phyloP scores from a whole-genome alignment of 2,329 filamentous ascomycete species.

The Aspergillus luchuensis region DNA sequence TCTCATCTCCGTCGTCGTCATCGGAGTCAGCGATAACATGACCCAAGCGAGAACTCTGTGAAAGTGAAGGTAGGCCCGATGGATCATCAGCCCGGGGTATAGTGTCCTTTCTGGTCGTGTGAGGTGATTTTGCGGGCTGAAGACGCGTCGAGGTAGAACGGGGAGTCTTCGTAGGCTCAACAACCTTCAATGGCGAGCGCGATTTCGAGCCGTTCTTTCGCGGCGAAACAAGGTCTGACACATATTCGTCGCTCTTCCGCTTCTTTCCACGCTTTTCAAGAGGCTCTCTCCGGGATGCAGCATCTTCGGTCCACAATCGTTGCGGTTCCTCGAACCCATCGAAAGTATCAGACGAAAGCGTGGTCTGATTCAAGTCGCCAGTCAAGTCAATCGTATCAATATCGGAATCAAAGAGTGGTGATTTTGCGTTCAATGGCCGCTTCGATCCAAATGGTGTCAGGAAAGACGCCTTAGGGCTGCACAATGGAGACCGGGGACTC shows the following conservation, averaged over 20 bases:
- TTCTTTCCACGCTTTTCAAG: slow-evolving; percentile 47
- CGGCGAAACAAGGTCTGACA: slow-evolving; percentile 40
- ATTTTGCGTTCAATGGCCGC: slow-evolving; percentile 17
- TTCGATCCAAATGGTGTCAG: slow-evolving; percentile 26
- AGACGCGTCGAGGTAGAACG: not conserved
- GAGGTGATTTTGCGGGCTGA: slow-evolving; percentile 9
- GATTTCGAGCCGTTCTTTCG: slow-evolving; percentile 30
- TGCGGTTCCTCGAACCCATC: slow-evolving; percentile 46
- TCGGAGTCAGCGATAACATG: slow-evolving; percentile 40
- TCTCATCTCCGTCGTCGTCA: slow-evolving; percentile 31
- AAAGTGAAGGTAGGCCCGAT: not conserved
- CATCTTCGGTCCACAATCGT: slow-evolving; percentile 48
- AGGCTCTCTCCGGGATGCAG: slow-evolving; percentile 41
- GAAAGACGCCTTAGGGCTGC: slow-evolving; percentile 16
- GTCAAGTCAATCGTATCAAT: slow-evolving; percentile 52
- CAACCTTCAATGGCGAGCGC: slow-evolving; percentile 26
- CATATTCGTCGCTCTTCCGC: slow-evolving; percentile 52
- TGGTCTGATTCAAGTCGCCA: slow-evolving; percentile 38
- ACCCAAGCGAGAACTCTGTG: slow-evolving; percentile 14
- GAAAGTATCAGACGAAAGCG: slow-evolving; percentile 41
- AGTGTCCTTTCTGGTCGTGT: slow-evolving; percentile 8
- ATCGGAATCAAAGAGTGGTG: slow-evolving; percentile 25
- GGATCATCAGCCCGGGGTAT: slow-evolving; percentile 14
- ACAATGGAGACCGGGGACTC: slow-evolving; percentile 24
- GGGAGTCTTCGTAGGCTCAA: slow-evolving; percentile 6